Evolutionary conservation across 192 early-diverging fungal genomes (phyloP), one percentile per base, ranked within the genome.

Genomic region (Dissophora ornata): DNA sequence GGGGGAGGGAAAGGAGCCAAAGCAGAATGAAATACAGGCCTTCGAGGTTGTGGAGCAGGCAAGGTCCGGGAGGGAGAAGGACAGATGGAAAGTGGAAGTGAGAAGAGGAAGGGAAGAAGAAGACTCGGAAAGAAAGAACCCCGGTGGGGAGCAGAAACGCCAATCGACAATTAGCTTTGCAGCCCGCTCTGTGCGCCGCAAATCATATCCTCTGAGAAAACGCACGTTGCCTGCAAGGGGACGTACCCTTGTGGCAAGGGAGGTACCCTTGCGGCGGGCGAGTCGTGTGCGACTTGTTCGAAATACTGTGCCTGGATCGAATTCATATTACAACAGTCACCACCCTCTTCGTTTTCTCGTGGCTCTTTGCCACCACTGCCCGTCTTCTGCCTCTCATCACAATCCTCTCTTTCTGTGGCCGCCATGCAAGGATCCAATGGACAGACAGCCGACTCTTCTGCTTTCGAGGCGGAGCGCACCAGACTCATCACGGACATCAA

Each of bases 401-500:
- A 8, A 21, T 21, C 46, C 46, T 16, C n/a, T 22, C 1, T 47
- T 47, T 16, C 49, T 18, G 18, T 62, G 47, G 47, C 60, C 26
- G 16, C 40, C 48, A 62, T 50, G 30, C 60, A 62, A 41, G 60
- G 15, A 51, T 13, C 32, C 4, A 51, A 32, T 18, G 22, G 24
- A 51, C 47, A 34, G 11, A 19, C 26, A 12, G 3, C 22, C 11
- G 59, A 57, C 7, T 16, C 26, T 0, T 33, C 55, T 8, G 49
- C 57, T 5, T 71, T 71, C 55, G 69, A 62, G 15, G 30, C 59
- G 3, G 69, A 71, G 40, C 30, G 69, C 1, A 22, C 54, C 2
- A 56, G 61, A n/a, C 61, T 71, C 45, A 34, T 71, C 38, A 50
- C 61, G 36, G 55, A 71, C 30, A 71, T 71, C 36, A 62, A 63